Conservation (phyloP, 192 early-diverging fungal genomes). For the Entomortierella chlamydospora region DNA sequence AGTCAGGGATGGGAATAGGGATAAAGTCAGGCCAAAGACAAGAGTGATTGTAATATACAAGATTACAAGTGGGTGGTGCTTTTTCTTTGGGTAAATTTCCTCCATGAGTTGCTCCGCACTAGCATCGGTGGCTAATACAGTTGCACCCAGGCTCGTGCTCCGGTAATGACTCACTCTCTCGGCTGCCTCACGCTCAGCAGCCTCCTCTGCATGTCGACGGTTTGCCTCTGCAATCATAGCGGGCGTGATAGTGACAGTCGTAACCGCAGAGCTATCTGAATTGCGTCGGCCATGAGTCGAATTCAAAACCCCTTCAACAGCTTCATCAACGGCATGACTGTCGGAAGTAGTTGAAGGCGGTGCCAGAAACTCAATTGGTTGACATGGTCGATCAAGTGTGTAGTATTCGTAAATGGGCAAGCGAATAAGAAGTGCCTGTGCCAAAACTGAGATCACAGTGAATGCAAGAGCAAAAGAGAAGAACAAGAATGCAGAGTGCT, state of each 20-base stretch:
- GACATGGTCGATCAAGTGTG: conserved; percentile 28
- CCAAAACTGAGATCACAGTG: conserved; percentile 54
- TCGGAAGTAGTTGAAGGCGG: conserved; percentile 13
- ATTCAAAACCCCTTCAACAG: background rate
- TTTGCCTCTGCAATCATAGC: conserved; percentile 46
- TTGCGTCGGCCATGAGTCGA: conserved; percentile 20
- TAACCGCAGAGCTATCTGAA: conserved; percentile 32
- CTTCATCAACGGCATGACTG: conserved; percentile 4
- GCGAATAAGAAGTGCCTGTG: conserved; percentile 49
- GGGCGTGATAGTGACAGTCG: conserved; percentile 37
- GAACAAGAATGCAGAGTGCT: conserved; percentile 61
- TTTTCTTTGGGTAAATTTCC: conserved; percentile 48
- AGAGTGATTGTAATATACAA: conserved; percentile 65
- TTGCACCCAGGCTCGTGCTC: conserved; percentile 30
- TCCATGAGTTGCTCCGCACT: conserved; percentile 28
- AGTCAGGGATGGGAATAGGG: conserved; percentile 82
- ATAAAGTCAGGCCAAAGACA: conserved; percentile 75
- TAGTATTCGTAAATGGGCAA: conserved; percentile 57
- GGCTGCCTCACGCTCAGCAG: background rate
- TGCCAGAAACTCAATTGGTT: conserved; percentile 44
- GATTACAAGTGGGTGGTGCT: conserved; percentile 30
- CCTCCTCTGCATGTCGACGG: conserved; percentile 27
- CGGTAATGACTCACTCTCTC: conserved; percentile 27
- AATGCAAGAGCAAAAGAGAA: conserved; percentile 60
- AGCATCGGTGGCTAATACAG: conserved; percentile 22